Evolutionary conservation across 2,329 filamentous ascomycete species (phyloP).

Genomic region (Cercospora berteroae): DNA sequence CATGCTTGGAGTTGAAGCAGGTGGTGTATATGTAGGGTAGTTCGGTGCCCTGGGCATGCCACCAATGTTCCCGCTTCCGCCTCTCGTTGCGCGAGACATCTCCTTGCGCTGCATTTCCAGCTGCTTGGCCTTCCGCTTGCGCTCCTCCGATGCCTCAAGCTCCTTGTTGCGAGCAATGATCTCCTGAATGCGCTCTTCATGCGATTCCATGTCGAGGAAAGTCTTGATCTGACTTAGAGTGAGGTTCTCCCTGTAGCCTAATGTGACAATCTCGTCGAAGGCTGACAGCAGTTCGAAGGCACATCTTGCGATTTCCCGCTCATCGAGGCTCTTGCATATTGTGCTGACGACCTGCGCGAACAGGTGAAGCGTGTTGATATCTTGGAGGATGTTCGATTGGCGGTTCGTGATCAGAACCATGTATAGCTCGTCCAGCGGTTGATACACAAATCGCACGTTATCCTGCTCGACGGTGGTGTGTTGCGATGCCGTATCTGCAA

Average conservation of each 20-base stretch:
- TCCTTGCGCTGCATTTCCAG: slow-evolving; percentile 99
- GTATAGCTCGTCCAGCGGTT: slow-evolving; percentile 97
- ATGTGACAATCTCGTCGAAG: slow-evolving; percentile 93
- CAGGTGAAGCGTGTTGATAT: slow-evolving; percentile 96
- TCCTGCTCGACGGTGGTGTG: slow-evolving; percentile 99
- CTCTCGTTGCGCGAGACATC: slow-evolving; percentile 71
- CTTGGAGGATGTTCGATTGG: slow-evolving; percentile 98
- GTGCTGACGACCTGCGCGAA: slow-evolving; percentile 97
- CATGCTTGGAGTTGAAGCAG: slow-evolving; percentile 73
- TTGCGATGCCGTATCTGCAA: slow-evolving; percentile 91
- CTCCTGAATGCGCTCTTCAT: slow-evolving; percentile 98
- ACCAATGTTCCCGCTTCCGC: slow-evolving; percentile 30
- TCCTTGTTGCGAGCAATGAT: slow-evolving; percentile 98
- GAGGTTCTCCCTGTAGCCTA: slow-evolving; percentile 94
- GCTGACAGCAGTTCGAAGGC: slow-evolving; percentile 94
- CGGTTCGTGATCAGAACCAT: slow-evolving; percentile 99
- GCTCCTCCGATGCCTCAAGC: slow-evolving; percentile 94
- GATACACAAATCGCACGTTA: slow-evolving; percentile 99
- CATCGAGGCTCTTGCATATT: slow-evolving; percentile 93
- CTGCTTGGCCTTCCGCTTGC: slow-evolving; percentile 98
- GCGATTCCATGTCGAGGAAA: slow-evolving; percentile 98
- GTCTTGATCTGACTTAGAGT: slow-evolving; percentile 98
- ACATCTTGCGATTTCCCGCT: slow-evolving; percentile 91
- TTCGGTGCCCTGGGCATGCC: slow-evolving; percentile 69
- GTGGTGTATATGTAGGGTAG: slow-evolving; percentile 88